Evolutionary conservation across 2,329 filamentous ascomycete species (phyloP), one percentile per base, ranked within the genome.

Genomic region (Pyrenophora seminiperda): DNA sequence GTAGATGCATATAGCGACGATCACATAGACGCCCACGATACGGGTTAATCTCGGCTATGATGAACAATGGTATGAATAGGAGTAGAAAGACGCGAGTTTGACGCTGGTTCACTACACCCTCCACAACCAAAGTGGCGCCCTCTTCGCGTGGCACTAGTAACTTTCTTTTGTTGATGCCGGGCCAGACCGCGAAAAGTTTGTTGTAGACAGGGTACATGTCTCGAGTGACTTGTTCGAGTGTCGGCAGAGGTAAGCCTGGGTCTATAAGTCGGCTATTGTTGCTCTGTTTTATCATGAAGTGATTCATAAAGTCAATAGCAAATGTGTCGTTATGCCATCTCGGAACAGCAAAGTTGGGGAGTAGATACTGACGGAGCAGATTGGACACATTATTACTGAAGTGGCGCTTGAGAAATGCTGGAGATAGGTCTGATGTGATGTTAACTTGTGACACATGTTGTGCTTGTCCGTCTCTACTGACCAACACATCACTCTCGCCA

Each of bases 71-170:
- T 0, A 56, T 56, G 0, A 79, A 78, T 24, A 85, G 63, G 0
- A 79, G 78, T 24, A 85, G 63, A 38, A 85, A 81, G 0, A 85
- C 74, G 0, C 79, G 72, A 0, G 67, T 74, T 15, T 80, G 20
- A 22, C 20, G 20, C 73, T 0, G 49, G 46, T 0, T 54, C 59
- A 0, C 63, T 43, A 0, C 56, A 41, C 2, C 73, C 0, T 53
- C 4, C 0, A 70, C 20, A 0, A 48, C 15, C 13, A 0, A 15
- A 14, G 0, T 53, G 6, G 6, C 41, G 11, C 5, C 22, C 7
- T 36, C 42, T 1, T 32, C 27, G 0, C 43, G 31, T 0, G 54
- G 41, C 0, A 72, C 57, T 11, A 83, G 74, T 0, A 83, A 14
- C 0, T 50, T 58, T 0, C 75, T 53, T 0, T 66, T 58, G 20